Conservation (phyloP, 2,329 filamentous ascomycete species). For the Aspergillus neoniger region DNA sequence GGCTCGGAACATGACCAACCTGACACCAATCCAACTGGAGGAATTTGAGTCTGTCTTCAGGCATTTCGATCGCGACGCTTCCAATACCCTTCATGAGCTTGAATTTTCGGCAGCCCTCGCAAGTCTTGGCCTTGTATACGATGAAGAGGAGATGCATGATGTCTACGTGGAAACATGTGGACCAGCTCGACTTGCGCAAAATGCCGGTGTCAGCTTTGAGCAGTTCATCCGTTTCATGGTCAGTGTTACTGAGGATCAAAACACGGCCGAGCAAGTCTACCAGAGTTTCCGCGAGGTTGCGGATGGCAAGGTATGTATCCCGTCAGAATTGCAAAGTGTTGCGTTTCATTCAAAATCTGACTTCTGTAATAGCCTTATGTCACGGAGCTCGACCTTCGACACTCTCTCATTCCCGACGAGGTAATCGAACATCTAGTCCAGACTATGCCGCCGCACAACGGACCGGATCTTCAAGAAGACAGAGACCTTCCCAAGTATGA, state of each 20-base stretch:
- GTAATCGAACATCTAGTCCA: constrained; percentile 90
- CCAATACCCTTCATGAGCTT: constrained; percentile 85
- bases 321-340: neutral
- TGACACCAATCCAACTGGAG: constrained; percentile 96
- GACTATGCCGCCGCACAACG: constrained; percentile 81
- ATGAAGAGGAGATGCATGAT: constrained; percentile 96
- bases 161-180: constrained; percentile 87
- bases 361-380: constrained; percentile 70
- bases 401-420: constrained; percentile 93
- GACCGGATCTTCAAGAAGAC: constrained; percentile 84
- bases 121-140: constrained; percentile 92
- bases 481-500: constrained; percentile 85
- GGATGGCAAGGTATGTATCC: constrained; percentile 73
- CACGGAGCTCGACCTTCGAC: constrained; percentile 92
- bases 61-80: constrained; percentile 92
- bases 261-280: constrained; percentile 97
- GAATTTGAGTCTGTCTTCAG: constrained; percentile 98
- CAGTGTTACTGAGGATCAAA: constrained; percentile 96
- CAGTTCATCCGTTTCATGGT: constrained; percentile 99
- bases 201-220: constrained; percentile 81
- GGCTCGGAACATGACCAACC: constrained; percentile 95
- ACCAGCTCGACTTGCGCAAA: constrained; percentile 57
- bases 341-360: constrained; percentile 11
- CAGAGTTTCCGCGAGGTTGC: constrained; percentile 97
- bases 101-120: constrained; percentile 95